These are phyloP conservation scores for Plenodomus lindquistii DNA, from an alignment of 2,329 filamentous ascomycete genomes.

Conservation along the genomic window DNA sequence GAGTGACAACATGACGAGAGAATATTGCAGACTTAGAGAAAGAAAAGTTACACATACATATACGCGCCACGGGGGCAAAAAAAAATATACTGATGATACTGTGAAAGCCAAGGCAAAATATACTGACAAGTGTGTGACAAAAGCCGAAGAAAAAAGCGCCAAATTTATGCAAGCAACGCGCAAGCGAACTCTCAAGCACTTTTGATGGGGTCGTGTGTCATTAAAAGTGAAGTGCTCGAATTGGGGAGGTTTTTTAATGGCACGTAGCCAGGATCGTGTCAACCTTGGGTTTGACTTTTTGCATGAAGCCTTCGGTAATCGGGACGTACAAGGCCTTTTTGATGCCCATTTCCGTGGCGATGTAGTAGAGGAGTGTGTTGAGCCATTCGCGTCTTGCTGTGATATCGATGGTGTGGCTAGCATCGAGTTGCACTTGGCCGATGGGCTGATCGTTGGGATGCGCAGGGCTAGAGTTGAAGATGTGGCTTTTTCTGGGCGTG, in stretches of 20 bases:
- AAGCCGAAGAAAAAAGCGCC: too few relatives aligned
- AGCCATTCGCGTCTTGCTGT: constrained; percentile 29
- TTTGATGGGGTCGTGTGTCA: not conserved
- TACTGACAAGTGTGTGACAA: too few relatives aligned
- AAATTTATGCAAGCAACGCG: too few relatives aligned
- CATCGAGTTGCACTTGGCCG: constrained; percentile 6
- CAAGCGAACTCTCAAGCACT: too few relatives aligned
- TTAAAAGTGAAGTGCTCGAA: not conserved
- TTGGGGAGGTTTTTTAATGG: not conserved
- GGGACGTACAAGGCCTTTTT: constrained; percentile 34
- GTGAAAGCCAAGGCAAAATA: too few relatives aligned
- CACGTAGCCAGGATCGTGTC: constrained; percentile 13
- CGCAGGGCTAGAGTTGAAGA: constrained; percentile 22
- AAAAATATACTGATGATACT: too few relatives aligned
- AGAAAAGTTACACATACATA: too few relatives aligned
- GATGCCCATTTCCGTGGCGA: constrained; percentile 28
- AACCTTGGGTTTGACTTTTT: constrained; percentile 17
- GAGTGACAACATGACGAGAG: too few relatives aligned
- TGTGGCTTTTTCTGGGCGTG: constrained; percentile 11
- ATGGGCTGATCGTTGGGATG: constrained; percentile 25
- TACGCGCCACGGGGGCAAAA: too few relatives aligned
- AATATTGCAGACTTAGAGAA: too few relatives aligned
- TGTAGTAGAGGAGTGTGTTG: constrained; percentile 30
- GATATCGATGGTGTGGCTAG: constrained; percentile 24
- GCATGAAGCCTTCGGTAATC: constrained; percentile 21